Conservation (phyloP, 129 eudicot species). For the Flaveria robusta region DNA sequence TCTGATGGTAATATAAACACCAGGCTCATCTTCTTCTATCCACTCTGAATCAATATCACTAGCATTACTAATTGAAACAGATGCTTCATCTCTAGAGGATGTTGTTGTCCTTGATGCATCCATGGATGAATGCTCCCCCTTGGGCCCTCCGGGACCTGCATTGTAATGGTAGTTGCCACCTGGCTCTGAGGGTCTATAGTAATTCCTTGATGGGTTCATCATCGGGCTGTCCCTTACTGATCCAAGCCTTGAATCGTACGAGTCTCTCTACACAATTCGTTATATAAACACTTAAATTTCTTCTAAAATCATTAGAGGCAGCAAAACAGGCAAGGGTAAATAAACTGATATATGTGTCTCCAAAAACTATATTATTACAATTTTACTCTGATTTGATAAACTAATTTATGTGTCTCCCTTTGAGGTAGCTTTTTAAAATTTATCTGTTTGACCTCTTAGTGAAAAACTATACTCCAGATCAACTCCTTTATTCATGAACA, state of each 20-base stretch:
- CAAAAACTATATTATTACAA: neutral
- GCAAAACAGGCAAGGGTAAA: too few species aligned
- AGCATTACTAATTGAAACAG: slow-evolving; percentile 54
- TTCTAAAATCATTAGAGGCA: too few species aligned
- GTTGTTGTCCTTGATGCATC: slow-evolving; percentile 53
- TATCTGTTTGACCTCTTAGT: neutral
- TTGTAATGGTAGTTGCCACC: slow-evolving; percentile 47
- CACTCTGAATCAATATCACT: slow-evolving; percentile 61
- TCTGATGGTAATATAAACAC: slow-evolving; percentile 63
- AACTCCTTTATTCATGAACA: neutral
- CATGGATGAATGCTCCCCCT: slow-evolving; percentile 40
- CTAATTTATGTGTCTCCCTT: neutral
- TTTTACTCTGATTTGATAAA: neutral
- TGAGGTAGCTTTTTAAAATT: neutral
- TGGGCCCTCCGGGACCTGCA: slow-evolving; percentile 44
- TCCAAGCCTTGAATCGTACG: slow-evolving; percentile 79
- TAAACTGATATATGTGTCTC: too few species aligned
- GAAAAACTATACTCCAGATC: neutral
- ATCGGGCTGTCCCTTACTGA: slow-evolving; percentile 84
- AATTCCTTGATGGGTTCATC: slow-evolving; percentile 58
- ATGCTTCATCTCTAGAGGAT: slow-evolving; percentile 46
- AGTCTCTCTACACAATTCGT: slow-evolving; percentile 62
- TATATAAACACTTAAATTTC: too few species aligned
- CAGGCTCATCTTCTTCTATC: slow-evolving; percentile 67
- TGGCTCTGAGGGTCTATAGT: slow-evolving; percentile 46